Conservation (phyloP, 129 eudicot genomes). For the Flaveria brownii region DNA sequence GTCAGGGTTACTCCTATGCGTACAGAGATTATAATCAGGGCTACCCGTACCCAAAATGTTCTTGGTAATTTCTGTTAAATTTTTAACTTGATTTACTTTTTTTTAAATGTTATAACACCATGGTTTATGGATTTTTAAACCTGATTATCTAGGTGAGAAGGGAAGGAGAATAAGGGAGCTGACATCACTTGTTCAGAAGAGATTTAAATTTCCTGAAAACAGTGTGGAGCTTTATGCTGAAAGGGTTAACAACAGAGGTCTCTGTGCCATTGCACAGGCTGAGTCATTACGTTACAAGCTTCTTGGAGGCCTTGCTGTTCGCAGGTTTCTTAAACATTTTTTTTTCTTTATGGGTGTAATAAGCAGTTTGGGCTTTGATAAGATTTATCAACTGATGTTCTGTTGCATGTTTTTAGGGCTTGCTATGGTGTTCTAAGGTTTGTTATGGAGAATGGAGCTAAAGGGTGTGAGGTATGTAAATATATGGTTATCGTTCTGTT, state of each 20-base stretch:
- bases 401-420: slow-evolving; percentile 40
- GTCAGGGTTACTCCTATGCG: slow-evolving; percentile 26
- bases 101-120: no score
- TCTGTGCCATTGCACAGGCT: slow-evolving; percentile 66
- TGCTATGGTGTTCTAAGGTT: slow-evolving; percentile 71
- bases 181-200: slow-evolving; percentile 69
- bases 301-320: slow-evolving; percentile 72
- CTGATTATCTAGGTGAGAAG: slow-evolving; percentile 56
- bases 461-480: slow-evolving; percentile 62
- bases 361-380: slow-evolving; percentile 7
- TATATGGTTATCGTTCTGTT: neutral
- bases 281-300: slow-evolving; percentile 76
- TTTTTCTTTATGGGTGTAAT: slow-evolving; percentile 5
- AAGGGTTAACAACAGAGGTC: slow-evolving; percentile 74
- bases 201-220: slow-evolving; percentile 67
- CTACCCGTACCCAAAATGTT: slow-evolving; percentile 26
- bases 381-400: neutral
- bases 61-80: slow-evolving; percentile 3
- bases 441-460: slow-evolving; percentile 77
- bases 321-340: slow-evolving; percentile 39
- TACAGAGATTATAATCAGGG: slow-evolving; percentile 21
- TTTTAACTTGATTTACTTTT: no score
- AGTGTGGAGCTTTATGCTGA: slow-evolving; percentile 75
- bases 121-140: neutral
- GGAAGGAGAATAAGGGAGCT: slow-evolving; percentile 76